Evolutionary conservation across 2,329 filamentous ascomycete genomes (phyloP).

Genomic region (Raffaelea albimanens): DNA sequence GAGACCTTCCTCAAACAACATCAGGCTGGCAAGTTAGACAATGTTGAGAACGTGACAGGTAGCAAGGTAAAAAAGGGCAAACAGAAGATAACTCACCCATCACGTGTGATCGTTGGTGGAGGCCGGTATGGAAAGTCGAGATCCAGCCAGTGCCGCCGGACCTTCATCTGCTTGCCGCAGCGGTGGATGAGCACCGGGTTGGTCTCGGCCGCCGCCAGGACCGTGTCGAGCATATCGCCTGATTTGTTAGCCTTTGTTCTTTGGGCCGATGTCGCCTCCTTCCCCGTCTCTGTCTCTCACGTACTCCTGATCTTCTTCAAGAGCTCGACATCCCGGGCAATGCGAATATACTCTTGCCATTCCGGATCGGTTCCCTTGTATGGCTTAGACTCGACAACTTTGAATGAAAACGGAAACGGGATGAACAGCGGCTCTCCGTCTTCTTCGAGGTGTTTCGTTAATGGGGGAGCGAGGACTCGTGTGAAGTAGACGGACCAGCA

Average conservation of each 20-base stretch:
- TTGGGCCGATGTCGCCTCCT: neutral
- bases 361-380: slow-evolving; percentile 53
- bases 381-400: slow-evolving; percentile 34
- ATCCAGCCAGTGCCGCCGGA: slow-evolving; percentile 50
- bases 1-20: slow-evolving; percentile 7
- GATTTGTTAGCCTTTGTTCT: slow-evolving; percentile 8
- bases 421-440: slow-evolving; percentile 42
- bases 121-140: slow-evolving; percentile 49
- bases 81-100: slow-evolving; percentile 36
- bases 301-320: slow-evolving; percentile 37
- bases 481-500: slow-evolving; percentile 27
- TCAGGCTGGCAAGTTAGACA: slow-evolving; percentile 1
- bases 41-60: neutral
- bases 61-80: neutral
- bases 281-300: slow-evolving; percentile 11
- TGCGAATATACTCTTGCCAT: slow-evolving; percentile 49
- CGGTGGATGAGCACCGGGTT: slow-evolving; percentile 32
- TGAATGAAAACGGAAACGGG: slow-evolving; percentile 51
- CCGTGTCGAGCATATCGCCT: slow-evolving; percentile 37
- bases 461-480: slow-evolving; percentile 32
- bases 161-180: slow-evolving; percentile 36
- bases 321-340: slow-evolving; percentile 43
- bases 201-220: slow-evolving; percentile 29
- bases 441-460: slow-evolving; percentile 12
- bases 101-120: slow-evolving; percentile 49